These are phyloP conservation scores for Persicaria maculosa DNA, from an alignment of 148 eudicot species.

Conservation along the genomic window DNA sequence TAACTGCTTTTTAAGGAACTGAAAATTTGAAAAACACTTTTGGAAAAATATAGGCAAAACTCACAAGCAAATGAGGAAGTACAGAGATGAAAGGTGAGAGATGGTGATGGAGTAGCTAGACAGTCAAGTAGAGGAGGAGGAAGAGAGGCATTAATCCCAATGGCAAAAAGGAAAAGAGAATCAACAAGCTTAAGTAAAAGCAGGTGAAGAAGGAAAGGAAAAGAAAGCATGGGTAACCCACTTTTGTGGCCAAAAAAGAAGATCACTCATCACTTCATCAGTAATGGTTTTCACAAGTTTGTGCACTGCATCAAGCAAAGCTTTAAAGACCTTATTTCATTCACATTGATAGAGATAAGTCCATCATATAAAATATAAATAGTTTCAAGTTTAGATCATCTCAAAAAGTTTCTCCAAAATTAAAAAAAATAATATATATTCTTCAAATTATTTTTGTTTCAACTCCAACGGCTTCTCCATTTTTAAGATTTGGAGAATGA, in stretches of 20 bases:
- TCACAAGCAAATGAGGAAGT: conserved; percentile 5
- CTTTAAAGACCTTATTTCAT: not conserved
- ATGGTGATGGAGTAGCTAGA: not conserved
- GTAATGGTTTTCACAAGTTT: not conserved
- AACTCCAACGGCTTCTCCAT: too few species aligned
- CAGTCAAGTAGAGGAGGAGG: conserved; percentile 8
- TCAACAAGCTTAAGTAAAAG: not conserved
- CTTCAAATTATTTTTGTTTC: too few species aligned
- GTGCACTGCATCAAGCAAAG: conserved; percentile 5
- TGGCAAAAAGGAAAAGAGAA: not conserved
- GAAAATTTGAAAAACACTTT: conserved; percentile 5
- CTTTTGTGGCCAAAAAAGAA: not conserved
- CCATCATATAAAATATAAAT: too few species aligned
- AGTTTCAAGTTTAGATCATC: too few species aligned
- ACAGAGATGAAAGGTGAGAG: not conserved
- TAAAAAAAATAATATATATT: too few species aligned
- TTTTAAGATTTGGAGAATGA: too few species aligned
- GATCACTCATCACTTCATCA: not conserved
- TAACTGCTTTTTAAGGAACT: not conserved
- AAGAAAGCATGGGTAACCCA: not conserved
- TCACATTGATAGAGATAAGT: too few species aligned
- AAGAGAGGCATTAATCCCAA: conserved; percentile 5
- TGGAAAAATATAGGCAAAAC: not conserved
- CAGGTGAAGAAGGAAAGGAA: not conserved
- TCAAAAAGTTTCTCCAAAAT: too few species aligned